These are phyloP conservation scores for Diatrype stigma DNA, from an alignment of 2,329 filamentous ascomycete species.

Conservation along the genomic window DNA sequence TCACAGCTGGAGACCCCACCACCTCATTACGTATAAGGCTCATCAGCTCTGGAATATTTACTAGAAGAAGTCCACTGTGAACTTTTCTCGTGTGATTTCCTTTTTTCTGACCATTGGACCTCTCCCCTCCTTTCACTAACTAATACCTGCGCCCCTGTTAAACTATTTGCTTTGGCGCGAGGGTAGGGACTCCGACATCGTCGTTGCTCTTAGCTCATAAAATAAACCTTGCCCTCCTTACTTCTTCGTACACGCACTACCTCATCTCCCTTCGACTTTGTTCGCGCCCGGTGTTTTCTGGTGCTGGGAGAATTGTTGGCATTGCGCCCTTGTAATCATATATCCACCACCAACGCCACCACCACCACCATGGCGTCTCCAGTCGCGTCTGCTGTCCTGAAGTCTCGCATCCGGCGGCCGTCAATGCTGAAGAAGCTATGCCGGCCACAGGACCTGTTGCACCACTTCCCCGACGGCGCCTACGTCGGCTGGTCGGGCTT, in stretches of 20 bases:
- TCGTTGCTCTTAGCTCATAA: neutral
- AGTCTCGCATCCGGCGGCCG: slow-evolving; percentile 69
- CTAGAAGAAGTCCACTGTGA: neutral
- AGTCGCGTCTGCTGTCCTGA: slow-evolving; percentile 67
- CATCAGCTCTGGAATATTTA: neutral
- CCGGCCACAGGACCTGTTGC: slow-evolving; percentile 72
- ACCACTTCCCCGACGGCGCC: slow-evolving; percentile 77
- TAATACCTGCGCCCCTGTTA: too few species aligned
- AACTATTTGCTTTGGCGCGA: too few species aligned
- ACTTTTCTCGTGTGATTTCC: neutral
- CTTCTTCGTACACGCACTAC: too few species aligned
- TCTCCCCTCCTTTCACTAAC: neutral
- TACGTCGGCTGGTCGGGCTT: slow-evolving; percentile 92
- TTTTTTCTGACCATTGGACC: neutral
- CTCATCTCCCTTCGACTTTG: neutral
- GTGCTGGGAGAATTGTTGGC: too few species aligned
- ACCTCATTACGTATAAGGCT: neutral
- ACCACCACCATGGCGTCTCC: slow-evolving; percentile 47
- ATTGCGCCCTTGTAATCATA: too few species aligned
- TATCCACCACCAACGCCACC: too few species aligned
- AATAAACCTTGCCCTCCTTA: neutral
- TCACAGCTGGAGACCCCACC: neutral
- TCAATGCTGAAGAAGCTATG: slow-evolving; percentile 77
- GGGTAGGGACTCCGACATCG: neutral
- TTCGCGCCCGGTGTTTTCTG: neutral